Evolutionary conservation across 805 yeast genomes (phyloP).

Genomic region (Ogataea neopini): DNA sequence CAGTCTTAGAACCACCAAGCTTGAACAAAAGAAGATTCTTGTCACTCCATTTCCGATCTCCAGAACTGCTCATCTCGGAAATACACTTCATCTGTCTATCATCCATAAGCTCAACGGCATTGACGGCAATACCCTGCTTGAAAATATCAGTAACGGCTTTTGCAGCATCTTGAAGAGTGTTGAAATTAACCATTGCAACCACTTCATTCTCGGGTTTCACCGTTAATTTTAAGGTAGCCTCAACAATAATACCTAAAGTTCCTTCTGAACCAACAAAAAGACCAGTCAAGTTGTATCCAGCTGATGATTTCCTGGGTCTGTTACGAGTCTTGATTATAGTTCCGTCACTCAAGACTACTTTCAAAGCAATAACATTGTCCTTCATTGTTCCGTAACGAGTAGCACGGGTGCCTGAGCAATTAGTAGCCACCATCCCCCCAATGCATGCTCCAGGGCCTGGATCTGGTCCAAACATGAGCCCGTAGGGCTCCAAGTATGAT

Average conservation of each 20-base stretch:
- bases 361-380: slow-evolving; percentile 66
- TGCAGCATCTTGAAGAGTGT: slow-evolving; percentile 66
- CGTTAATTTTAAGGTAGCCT: slow-evolving; percentile 66
- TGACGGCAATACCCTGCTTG: slow-evolving; percentile 60
- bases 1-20: slow-evolving; percentile 50
- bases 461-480: slow-evolving; percentile 71
- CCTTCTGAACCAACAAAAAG: slow-evolving; percentile 76
- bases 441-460: slow-evolving; percentile 80
- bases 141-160: slow-evolving; percentile 62
- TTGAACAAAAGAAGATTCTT: slow-evolving; percentile 52
- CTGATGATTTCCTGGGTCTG: slow-evolving; percentile 75
- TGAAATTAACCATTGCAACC: slow-evolving; percentile 68
- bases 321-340: slow-evolving; percentile 70
- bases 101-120: slow-evolving; percentile 74
- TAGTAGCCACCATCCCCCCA: slow-evolving; percentile 77
- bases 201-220: slow-evolving; percentile 65
- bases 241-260: slow-evolving; percentile 73
- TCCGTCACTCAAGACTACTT: slow-evolving; percentile 81
- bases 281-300: slow-evolving; percentile 77
- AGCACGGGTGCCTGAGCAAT: slow-evolving; percentile 82
- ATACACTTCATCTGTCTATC: slow-evolving; percentile 68
- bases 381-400: slow-evolving; percentile 79
- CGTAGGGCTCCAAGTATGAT: slow-evolving; percentile 48
- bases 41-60: slow-evolving; percentile 31
- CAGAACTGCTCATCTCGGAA: slow-evolving; percentile 48